Conservation (phyloP, 2,329 filamentous ascomycete genomes). For the Incumbomyces delicatus region DNA sequence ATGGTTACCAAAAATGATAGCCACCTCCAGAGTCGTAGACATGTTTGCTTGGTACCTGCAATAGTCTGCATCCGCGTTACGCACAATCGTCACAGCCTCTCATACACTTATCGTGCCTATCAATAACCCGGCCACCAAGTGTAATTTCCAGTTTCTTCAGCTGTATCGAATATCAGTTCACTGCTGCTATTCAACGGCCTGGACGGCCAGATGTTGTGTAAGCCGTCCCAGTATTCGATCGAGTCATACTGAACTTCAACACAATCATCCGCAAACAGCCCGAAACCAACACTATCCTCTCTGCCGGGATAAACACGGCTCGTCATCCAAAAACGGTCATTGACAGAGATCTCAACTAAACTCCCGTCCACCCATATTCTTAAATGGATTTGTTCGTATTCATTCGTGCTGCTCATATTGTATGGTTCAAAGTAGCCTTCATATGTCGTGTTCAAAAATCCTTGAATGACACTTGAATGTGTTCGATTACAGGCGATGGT, state of each 20-base stretch:
- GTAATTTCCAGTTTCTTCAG: not conserved
- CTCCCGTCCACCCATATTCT: constrained; percentile 30
- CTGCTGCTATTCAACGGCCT: constrained; percentile 5
- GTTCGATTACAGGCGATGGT: constrained; percentile 33
- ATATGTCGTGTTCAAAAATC: constrained; percentile 24
- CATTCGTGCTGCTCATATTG: constrained; percentile 5
- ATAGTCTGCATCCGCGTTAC: too few species aligned
- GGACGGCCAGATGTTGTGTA: constrained; percentile 1
- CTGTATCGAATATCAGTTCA: constrained; percentile 4
- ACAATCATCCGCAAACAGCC: constrained; percentile 1
- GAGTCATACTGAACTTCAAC: constrained; percentile 3
- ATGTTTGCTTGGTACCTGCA: too few species aligned
- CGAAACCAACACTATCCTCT: constrained; percentile 3
- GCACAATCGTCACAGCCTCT: too few species aligned
- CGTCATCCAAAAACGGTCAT: constrained; percentile 33
- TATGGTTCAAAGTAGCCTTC: constrained; percentile 7
- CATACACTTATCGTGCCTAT: too few species aligned
- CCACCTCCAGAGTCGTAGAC: too few species aligned
- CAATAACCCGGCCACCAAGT: constrained; percentile 8
- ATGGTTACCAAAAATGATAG: too few species aligned
- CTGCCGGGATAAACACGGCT: constrained; percentile 26
- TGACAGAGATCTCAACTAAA: constrained; percentile 38
- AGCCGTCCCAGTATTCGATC: constrained; percentile 3
- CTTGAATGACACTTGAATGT: constrained; percentile 23
- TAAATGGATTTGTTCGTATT: constrained; percentile 10